Evolutionary conservation across 2,329 filamentous ascomycete species (phyloP), one percentile per base, ranked within the genome.

Genomic region (Arthroderma sp.): DNA sequence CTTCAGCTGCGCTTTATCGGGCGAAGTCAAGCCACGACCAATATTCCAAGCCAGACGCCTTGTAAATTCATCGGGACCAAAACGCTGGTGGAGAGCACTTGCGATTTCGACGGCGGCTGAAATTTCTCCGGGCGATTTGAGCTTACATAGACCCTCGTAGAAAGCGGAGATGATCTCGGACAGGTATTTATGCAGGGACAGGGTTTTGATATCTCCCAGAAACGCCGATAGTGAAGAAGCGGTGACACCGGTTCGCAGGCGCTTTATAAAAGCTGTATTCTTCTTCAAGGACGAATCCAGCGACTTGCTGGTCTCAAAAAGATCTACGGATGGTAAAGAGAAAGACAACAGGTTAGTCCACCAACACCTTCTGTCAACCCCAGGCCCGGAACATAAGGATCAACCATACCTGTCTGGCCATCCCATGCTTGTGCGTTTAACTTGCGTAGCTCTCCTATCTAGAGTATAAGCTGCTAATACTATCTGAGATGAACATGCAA

Each of bases 221-320:
- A 96, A 94, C 48, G 86, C 91, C 53, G 77, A 72, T 44, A 88
- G 78, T 45, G 83, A 85, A 46, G 86, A 73, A 40, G 85, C 69
- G 51, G 83, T 88, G 51, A 96, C 81, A 48, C 86, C 85, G 47
- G 89, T 95, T 55, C 89, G 85, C 45, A 96, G 74, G 58, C 89
- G 86, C 68, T 94, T 95, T 61, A 96, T 96, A 64, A 96, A 95
- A 53, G 88, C 87, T 3, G 89, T 96, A 58, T 96, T 96, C 72
- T 95, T 96, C 70, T 94, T 95, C 64, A 96, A 74, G 42, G 88
- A 91, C 43, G 89, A 94, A 65, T 96, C 89, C 58, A 96, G 81
- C 29, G 84, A 83, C 59, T 77, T 75, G 63, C 78, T 80, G 54
- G 91, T 80, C 44, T 77, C 67, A 58, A 93, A 86, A 50, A 93